Evolutionary conservation across 2,329 filamentous ascomycete species (phyloP).

Genomic region (Trichoderma sp.): DNA sequence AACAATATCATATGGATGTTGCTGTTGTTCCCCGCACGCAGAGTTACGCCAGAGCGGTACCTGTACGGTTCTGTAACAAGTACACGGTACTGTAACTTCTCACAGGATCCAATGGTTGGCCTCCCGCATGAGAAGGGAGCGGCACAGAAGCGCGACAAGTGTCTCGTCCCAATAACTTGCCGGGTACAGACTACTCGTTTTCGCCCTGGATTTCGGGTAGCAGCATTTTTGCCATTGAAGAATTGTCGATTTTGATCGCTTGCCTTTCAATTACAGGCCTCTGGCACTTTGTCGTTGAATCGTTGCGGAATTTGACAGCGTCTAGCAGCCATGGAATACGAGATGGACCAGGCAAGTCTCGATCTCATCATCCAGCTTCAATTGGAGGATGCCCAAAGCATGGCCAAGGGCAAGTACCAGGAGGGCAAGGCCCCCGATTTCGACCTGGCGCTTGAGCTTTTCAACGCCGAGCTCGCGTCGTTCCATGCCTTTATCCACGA

Average conservation of each 20-base stretch:
- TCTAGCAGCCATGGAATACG: neutral
- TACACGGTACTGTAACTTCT: slow-evolving; percentile 2
- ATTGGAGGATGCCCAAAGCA: slow-evolving; percentile 25
- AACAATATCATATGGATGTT: neutral
- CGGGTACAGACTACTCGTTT: slow-evolving; percentile 1
- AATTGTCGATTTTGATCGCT: neutral
- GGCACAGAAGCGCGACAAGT: neutral
- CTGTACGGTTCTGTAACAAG: neutral
- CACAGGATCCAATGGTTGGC: neutral
- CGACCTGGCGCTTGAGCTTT: slow-evolving; percentile 25
- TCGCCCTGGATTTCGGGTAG: neutral
- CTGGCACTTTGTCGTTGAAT: neutral
- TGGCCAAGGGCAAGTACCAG: slow-evolving; percentile 27
- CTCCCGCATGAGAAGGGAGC: slow-evolving; percentile 12
- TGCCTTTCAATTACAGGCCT: neutral
- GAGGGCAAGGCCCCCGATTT: slow-evolving; percentile 24
- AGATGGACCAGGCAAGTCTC: slow-evolving; percentile 26
- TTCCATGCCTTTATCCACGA: slow-evolving; percentile 21
- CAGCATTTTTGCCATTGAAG: neutral
- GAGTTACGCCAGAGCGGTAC: neutral
- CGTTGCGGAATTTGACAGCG: neutral
- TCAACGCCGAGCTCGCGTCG: slow-evolving; percentile 26
- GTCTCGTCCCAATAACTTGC: neutral
- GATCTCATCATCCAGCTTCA: slow-evolving; percentile 29
- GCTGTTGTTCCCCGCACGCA: neutral